Evolutionary conservation across 345 rosid species (phyloP).

Genomic region (Sisymbrium irio): DNA sequence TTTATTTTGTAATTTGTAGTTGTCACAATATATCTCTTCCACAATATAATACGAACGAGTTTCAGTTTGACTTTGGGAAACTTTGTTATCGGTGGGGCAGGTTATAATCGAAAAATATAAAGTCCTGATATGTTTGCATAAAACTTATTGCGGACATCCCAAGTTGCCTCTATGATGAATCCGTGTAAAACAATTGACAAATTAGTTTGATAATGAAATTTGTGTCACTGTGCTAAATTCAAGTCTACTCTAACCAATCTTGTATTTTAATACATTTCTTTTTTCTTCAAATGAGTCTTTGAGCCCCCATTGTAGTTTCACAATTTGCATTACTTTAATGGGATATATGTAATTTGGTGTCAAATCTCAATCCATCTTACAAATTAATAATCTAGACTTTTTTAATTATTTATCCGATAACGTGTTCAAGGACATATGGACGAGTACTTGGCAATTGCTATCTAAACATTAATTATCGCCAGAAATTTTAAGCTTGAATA

Average conservation of each 20-base stretch:
- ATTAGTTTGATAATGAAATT: not conserved
- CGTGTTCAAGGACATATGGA: conserved; percentile 6
- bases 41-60: not conserved
- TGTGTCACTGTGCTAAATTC: not conserved
- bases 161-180: conserved; percentile 17
- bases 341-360: conserved; percentile 5
- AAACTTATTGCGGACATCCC: conserved; percentile 16
- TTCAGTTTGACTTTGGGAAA: conserved; percentile 14
- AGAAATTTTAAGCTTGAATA: not conserved
- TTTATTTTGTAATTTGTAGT: not conserved
- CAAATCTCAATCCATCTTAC: conserved; percentile 19
- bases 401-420: not conserved
- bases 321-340: not conserved
- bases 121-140: not conserved
- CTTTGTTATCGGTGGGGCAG: conserved; percentile 12
- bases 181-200: not conserved
- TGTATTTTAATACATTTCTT: no score
- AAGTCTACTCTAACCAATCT: not conserved
- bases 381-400: not conserved
- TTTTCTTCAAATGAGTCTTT: not conserved
- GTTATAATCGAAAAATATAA: not conserved
- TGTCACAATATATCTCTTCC: not conserved
- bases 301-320: not conserved
- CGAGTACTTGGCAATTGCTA: not conserved
- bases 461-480: not conserved